phyloP scores from a whole-genome alignment of 768 basidiomycete genomes.

The Trametes cinnabarina region DNA sequence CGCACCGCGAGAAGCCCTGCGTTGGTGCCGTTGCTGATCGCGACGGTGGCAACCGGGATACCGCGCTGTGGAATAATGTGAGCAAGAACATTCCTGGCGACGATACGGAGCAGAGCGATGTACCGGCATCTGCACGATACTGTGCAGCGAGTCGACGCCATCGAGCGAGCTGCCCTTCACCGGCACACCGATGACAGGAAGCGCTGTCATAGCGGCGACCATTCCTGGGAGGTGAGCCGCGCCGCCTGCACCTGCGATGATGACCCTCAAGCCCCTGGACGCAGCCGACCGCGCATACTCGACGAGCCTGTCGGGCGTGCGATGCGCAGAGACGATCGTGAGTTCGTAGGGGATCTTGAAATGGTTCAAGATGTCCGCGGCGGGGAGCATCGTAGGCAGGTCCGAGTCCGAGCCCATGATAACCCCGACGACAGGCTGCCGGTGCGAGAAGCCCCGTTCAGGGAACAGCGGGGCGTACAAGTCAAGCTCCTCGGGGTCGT shows the following conservation, averaged over 20 bases:
- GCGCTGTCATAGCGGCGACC: constrained; percentile 90
- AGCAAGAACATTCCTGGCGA: background rate
- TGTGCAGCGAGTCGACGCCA: constrained; percentile 95
- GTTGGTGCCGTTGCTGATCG: constrained; percentile 93
- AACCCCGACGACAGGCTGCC: constrained; percentile 79
- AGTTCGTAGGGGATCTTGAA: constrained; percentile 89
- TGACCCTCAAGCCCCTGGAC: constrained; percentile 60
- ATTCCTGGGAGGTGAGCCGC: constrained; percentile 98
- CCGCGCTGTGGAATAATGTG: constrained; percentile 60
- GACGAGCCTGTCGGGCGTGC: constrained; percentile 85
- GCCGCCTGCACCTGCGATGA: constrained; percentile 97
- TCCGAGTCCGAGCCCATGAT: constrained; percentile 99
- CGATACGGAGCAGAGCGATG: constrained; percentile 32
- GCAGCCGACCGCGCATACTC: constrained; percentile 78
- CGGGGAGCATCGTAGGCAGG: constrained; percentile 88
- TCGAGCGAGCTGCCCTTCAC: constrained; percentile 93
- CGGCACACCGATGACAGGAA: constrained; percentile 95
- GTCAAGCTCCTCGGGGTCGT: constrained; percentile 43
- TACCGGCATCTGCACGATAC: constrained; percentile 99
- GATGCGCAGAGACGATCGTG: constrained; percentile 94
- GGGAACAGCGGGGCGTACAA: constrained; percentile 50
- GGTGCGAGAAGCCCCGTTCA: constrained; percentile 53
- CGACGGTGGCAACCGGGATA: constrained; percentile 95
- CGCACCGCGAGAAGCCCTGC: constrained; percentile 90
- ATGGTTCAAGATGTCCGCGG: constrained; percentile 77